Evolutionary conservation across 129 eudicot species (phyloP).

Genomic region (Heracleum sosnowskyi): DNA sequence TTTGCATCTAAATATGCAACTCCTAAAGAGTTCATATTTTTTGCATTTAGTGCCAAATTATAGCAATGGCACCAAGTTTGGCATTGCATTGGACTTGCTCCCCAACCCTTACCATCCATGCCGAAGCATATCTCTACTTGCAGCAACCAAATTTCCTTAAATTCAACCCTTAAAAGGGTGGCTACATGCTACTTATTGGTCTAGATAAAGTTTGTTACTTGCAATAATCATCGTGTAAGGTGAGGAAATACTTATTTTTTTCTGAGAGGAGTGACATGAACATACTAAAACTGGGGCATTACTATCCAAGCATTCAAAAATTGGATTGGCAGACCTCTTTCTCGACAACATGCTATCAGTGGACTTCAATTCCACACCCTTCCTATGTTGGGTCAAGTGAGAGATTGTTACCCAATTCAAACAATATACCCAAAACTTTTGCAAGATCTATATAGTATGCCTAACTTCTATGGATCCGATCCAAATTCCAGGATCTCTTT

Average conservation of each 20-base stretch:
- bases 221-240: neutral
- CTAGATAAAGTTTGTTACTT: neutral
- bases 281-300: neutral
- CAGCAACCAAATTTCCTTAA: neutral
- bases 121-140: neutral
- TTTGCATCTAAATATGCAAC: too few relatives aligned
- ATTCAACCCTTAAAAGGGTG: neutral
- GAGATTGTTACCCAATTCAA: neutral
- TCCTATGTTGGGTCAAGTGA: neutral
- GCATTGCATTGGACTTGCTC: too few relatives aligned
- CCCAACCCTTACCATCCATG: neutral
- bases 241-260: neutral
- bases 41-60: too few relatives aligned
- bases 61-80: too few relatives aligned
- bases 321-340: neutral
- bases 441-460: neutral
- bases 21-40: too few relatives aligned
- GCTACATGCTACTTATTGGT: neutral
- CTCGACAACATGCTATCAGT: neutral
- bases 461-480: neutral
- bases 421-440: neutral
- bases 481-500: neutral
- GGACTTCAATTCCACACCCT: neutral
- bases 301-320: neutral
- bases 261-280: neutral